These are phyloP conservation scores for Fusarium protoensiforme DNA, from an alignment of 2,329 filamentous ascomycete species.

Conservation along the genomic window DNA sequence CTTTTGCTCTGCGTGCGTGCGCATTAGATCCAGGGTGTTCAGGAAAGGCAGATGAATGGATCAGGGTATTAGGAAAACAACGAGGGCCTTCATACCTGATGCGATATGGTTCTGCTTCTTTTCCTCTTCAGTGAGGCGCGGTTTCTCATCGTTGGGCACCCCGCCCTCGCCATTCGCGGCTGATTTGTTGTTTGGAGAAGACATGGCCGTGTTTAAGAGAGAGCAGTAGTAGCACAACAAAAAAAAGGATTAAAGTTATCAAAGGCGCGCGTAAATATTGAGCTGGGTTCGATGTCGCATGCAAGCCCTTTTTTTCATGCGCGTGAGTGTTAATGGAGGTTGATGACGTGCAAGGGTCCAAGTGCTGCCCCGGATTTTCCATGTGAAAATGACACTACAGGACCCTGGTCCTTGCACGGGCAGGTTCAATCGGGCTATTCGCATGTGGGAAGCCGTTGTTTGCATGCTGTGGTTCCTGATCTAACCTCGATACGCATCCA, in stretches of 20 bases:
- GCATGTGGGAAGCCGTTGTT: slow-evolving; percentile 23
- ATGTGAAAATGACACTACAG: slow-evolving; percentile 37
- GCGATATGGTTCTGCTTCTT: slow-evolving; percentile 68
- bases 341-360: slow-evolving; percentile 40
- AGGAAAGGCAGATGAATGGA: neutral
- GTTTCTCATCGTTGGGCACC: slow-evolving; percentile 56
- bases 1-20: slow-evolving; percentile 53
- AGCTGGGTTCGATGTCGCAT: neutral
- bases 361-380: slow-evolving; percentile 47
- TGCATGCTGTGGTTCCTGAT: slow-evolving; percentile 1
- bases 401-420: slow-evolving; percentile 39
- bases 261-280: neutral
- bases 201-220: slow-evolving; percentile 28
- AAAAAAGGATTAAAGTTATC: neutral
- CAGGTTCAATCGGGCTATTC: slow-evolving; percentile 1
- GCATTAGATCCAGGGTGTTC: slow-evolving; percentile 14
- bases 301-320: slow-evolving; percentile 21
- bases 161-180: slow-evolving; percentile 38
- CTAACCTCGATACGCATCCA: slow-evolving; percentile 7
- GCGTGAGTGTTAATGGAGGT: slow-evolving; percentile 30
- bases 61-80: neutral
- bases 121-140: slow-evolving; percentile 63
- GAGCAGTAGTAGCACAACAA: neutral
- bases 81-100: slow-evolving; percentile 53
- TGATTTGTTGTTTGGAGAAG: slow-evolving; percentile 46